Evolutionary conservation across 108 stramenopile genomes (phyloP).

Genomic region (Skeletonema marinoi): DNA sequence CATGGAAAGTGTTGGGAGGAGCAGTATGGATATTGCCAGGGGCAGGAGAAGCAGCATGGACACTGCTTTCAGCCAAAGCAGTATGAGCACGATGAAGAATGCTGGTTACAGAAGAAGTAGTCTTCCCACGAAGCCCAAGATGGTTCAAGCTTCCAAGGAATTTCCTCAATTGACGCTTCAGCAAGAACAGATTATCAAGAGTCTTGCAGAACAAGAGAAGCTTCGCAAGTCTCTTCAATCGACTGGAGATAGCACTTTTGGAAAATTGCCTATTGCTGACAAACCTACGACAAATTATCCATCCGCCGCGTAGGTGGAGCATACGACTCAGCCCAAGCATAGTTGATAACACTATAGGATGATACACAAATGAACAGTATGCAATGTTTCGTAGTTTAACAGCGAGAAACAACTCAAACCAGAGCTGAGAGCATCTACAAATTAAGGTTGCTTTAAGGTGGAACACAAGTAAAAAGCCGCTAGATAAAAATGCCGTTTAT

Average conservation of each 20-base stretch:
- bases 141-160: background rate
- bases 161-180: background rate
- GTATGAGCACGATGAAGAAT: background rate
- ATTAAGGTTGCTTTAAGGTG: background rate
- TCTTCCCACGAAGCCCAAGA: background rate
- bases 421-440: too few species aligned
- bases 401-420: background rate
- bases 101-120: background rate
- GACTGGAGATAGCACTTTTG: background rate
- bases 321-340: background rate
- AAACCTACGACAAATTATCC: background rate
- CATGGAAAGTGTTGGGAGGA: background rate
- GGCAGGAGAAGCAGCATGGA: background rate
- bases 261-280: background rate
- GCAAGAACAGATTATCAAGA: background rate
- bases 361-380: background rate
- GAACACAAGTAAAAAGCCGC: too few species aligned
- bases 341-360: background rate
- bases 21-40: background rate
- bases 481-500: too few species aligned
- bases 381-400: background rate
- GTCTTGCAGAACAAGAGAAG: slow-evolving; percentile 1
- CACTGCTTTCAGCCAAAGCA: background rate
- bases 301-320: background rate
- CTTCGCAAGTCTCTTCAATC: background rate